Evolutionary conservation across 306 rosid genomes (phyloP), one percentile per base, ranked within the genome.

Genomic region (Medicago lupulina): DNA sequence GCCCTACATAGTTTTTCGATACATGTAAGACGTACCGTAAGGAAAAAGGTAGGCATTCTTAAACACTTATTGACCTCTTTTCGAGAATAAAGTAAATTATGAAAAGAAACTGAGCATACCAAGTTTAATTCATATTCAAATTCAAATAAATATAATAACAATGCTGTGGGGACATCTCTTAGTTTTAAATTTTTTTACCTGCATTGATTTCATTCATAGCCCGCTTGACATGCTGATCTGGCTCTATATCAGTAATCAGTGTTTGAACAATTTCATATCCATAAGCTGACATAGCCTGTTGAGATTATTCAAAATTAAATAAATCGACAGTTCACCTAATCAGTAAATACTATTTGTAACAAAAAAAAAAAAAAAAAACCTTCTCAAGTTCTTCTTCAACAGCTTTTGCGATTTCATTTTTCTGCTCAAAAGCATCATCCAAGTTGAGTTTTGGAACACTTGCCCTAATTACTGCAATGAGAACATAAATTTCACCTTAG

Each of bases 121-220:
- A 1, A 11, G 51, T 12, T 31, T 13, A 46, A 46, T n/a, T 8
- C 46, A 76, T 62, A 53, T n/a, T n/a, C n/a, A n/a, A n/a, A n/a
- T n/a, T n/a, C n/a, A n/a, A n/a, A n/a, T 71, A 74, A 19, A 8
- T 2, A 9, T 41, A 10, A 43, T 9, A 9, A 3, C 49, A 18
- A 43, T 46, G 1, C 0, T 16, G 55, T 6, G 8, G 55, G 72
- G 40, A 14, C 5, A 46, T 46, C 49, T 46, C 16, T 13, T 13
- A 8, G 16, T 46, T 5, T 46, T 46, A 46, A 4, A 46, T 13
- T 57, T 8, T 12, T n/a, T 34, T 87, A 94, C 98, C 98, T 14
- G 98, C 98, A 73, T 91, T 94, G 77, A 94, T 94, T 83, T 94
- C 97, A 72, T 94, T 94, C 98, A 94, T 94, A 67, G 98, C 98